Evolutionary conservation across 1,139 yeast species (phyloP), one percentile per base, ranked within the genome.

Genomic region (Candida frijolesensis): DNA sequence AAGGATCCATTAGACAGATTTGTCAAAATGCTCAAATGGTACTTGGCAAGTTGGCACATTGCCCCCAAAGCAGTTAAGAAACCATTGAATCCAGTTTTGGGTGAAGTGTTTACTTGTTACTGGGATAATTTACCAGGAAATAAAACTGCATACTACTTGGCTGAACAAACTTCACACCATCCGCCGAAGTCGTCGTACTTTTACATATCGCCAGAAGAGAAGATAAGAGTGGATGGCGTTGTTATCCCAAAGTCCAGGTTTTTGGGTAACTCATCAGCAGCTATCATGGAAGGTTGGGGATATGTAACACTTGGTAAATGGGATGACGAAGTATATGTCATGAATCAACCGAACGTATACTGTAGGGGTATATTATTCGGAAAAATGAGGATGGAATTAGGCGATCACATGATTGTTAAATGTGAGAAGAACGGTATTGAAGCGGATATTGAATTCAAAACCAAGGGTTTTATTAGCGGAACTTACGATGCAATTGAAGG

Each of bases 11-110:
- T 86, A 32, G 73, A 82, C 51, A 78, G 99, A 54, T 92, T 94
- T 61, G 65, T 89, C 8, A 70, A 80, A 44, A 84, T 94, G 9
- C 83, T 88, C 41, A 83, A 85, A 60, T 94, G 97, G 96, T 94
- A 92, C 65, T 76, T 94, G 65, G 83, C 97, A 1, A 91, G 96
- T 45, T 94, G 98, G 98, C 98, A 94, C 64, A 92, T 94, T 64
- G 95, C 97, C 1, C 99, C 99, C 22, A 94, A 92, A 65, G 99
- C 98, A 0, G 99, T 94, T 11, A 94, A 95, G 67, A 94, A 94
- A 68, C 99, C 99, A 0, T 76, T 94, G 60, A 94, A 94, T 62
- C 99, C 99, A 0, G 91, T 95, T 6, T 68, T 94, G 30, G 98
- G 98, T 29, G 99, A 94, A 65, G 79, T 86, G 58, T 94, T 90